These are phyloP conservation scores for Rehmannia glutinosa DNA, from an alignment of 257 asterid species.

Conservation along the genomic window DNA sequence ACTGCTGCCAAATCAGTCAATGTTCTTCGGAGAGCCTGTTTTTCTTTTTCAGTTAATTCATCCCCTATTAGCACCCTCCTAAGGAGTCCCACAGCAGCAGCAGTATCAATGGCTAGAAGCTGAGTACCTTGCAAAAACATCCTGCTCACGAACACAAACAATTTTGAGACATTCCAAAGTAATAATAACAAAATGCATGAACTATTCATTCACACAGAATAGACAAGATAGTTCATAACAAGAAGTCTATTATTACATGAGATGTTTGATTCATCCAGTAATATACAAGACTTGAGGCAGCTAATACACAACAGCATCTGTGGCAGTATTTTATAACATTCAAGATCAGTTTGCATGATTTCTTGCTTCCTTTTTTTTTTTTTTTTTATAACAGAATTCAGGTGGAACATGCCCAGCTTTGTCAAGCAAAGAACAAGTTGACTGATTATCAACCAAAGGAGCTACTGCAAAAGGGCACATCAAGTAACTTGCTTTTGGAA, in stretches of 20 bases:
- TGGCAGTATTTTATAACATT: too few species aligned
- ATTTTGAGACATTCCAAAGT: background rate
- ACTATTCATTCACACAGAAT: background rate
- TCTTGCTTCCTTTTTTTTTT: too few species aligned
- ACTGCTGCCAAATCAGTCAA: constrained; percentile 95
- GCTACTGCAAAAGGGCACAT: too few species aligned
- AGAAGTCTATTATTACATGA: background rate
- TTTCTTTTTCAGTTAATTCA: constrained; percentile 86
- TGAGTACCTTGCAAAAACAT: constrained; percentile 98
- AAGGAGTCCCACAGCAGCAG: constrained; percentile 77
- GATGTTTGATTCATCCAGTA: background rate
- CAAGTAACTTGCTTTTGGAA: too few species aligned
- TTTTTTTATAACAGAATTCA: too few species aligned
- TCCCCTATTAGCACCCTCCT: constrained; percentile 75
- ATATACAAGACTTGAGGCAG: background rate
- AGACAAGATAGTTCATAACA: background rate
- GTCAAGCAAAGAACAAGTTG: too few species aligned
- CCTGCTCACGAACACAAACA: constrained; percentile 42
- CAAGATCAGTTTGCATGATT: too few species aligned
- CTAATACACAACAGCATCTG: too few species aligned
- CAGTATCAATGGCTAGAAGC: constrained; percentile 94
- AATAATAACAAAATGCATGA: constrained; percentile 1
- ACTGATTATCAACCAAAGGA: too few species aligned
- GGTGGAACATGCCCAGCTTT: too few species aligned
- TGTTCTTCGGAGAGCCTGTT: constrained; percentile 89